Conservation (phyloP, 805 yeast genomes). For the Zygosaccharomyces siamensis region DNA sequence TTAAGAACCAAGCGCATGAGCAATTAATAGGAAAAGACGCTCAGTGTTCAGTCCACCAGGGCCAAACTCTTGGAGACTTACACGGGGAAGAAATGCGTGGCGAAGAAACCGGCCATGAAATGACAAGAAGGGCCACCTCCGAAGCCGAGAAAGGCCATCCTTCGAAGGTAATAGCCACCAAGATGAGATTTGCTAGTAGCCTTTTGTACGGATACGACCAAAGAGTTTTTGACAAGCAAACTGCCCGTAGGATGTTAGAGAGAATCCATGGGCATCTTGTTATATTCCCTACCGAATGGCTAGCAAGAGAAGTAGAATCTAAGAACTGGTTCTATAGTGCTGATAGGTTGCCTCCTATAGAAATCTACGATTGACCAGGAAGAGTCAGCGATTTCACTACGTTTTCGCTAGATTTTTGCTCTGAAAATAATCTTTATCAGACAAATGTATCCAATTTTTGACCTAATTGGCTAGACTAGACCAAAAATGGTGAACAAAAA, state of each 20-base stretch:
- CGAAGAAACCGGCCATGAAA: not conserved
- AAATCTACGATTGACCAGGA: constrained; percentile 64
- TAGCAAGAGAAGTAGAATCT: constrained; percentile 75
- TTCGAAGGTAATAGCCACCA: constrained; percentile 22
- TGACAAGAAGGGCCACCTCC: not conserved
- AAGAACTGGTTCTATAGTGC: constrained; percentile 95
- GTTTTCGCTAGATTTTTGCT: too few relatives aligned
- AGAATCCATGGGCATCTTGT: constrained; percentile 85
- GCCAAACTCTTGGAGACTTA: constrained; percentile 11
- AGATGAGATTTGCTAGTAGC: constrained; percentile 31
- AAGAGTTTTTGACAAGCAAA: constrained; percentile 60
- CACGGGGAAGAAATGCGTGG: constrained; percentile 12
- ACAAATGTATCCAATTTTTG: not conserved
- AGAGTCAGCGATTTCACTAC: not conserved
- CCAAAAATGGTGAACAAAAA: too few relatives aligned
- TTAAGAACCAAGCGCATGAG: constrained; percentile 3
- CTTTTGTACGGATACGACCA: constrained; percentile 36
- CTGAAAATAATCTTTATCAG: not conserved
- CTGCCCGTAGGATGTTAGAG: constrained; percentile 67
- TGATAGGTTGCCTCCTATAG: constrained; percentile 92
- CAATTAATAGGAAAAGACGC: constrained; percentile 9
- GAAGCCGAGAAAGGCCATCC: not conserved
- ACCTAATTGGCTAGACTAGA: not conserved
- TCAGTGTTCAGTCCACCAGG: constrained; percentile 9
- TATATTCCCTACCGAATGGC: constrained; percentile 90